Percentiles rank a stretch among this genome's conserved stretches.
These are phyloP conservation scores for Rosa multiflora DNA, from an alignment of 306 rosid genomes.

Conservation along the genomic window DNA sequence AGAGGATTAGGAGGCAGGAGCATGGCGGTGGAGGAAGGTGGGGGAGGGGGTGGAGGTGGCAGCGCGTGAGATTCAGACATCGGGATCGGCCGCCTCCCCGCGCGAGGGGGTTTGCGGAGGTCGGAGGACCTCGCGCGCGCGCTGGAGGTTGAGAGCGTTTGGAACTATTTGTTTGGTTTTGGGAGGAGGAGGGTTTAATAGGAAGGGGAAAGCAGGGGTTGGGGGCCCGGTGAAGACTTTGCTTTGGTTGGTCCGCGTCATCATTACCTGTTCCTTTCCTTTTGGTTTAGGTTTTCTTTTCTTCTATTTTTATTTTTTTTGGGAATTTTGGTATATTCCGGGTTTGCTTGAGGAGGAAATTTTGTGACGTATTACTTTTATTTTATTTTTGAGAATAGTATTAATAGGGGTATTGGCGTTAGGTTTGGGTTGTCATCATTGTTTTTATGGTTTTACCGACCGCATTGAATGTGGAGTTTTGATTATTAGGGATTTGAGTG, in stretches of 20 bases:
- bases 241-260: conserved; percentile 61
- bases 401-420: background rate
- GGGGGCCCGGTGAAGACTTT: conserved; percentile 26
- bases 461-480: background rate
- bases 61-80: conserved; percentile 42
- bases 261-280: conserved; percentile 39
- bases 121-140: conserved; percentile 78
- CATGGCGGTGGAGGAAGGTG: conserved; percentile 17
- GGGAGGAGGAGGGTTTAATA: conserved; percentile 21
- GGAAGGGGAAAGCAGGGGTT: background rate
- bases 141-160: conserved; percentile 31
- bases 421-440: background rate
- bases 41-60: background rate
- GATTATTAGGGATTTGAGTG: background rate
- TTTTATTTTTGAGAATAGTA: background rate
- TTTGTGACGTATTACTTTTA: background rate
- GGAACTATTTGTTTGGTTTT: conserved; percentile 28
- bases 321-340: conserved; percentile 2
- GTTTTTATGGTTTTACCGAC: background rate
- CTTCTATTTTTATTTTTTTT: background rate
- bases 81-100: conserved; percentile 42
- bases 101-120: conserved; percentile 59
- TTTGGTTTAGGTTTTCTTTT: conserved; percentile 14
- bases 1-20: conserved; percentile 40
- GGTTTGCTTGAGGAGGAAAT: conserved; percentile 23